Evolutionary conservation across 169 alveolate species (phyloP).

Genomic region (Neospora caninum): DNA sequence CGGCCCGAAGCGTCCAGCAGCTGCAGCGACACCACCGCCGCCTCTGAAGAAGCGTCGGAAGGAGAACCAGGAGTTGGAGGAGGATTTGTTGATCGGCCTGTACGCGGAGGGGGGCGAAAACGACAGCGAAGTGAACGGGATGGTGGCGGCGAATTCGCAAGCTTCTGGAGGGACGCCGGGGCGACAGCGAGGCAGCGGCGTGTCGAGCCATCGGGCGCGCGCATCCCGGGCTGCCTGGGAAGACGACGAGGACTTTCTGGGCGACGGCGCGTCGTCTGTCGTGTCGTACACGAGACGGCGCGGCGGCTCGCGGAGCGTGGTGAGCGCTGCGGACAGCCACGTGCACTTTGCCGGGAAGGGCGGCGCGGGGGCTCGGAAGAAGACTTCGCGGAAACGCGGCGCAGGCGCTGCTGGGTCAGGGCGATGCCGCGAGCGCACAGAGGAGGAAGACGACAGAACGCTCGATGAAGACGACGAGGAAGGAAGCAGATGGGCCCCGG

Average conservation of each 20-base stretch:
- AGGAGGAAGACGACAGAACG: constrained; percentile 2
- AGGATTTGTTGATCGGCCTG: neutral
- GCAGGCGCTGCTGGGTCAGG: neutral
- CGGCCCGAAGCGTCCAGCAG: constrained; percentile 67
- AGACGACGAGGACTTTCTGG: neutral
- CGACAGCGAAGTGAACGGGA: constrained; percentile 24
- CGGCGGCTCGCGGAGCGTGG: neutral
- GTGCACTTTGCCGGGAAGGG: neutral
- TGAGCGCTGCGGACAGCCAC: neutral
- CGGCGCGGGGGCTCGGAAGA: neutral
- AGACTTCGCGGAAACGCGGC: constrained; percentile 12
- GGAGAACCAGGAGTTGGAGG: constrained; percentile 16
- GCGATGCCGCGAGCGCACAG: neutral
- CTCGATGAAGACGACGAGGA: constrained; percentile 39
- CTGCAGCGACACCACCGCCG: constrained; percentile 41
- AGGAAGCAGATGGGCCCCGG: constrained; percentile 16
- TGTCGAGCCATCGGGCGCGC: neutral
- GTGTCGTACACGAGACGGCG: neutral
- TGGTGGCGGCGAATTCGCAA: neutral
- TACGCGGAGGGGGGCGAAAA: neutral
- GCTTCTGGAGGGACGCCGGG: neutral
- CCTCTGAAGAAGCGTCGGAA: constrained; percentile 41
- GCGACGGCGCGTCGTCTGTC: neutral
- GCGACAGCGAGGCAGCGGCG: neutral
- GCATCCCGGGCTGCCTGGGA: neutral